phyloP scores from a whole-genome alignment of 78 protist species.

The Dictyostelium purpureum region DNA sequence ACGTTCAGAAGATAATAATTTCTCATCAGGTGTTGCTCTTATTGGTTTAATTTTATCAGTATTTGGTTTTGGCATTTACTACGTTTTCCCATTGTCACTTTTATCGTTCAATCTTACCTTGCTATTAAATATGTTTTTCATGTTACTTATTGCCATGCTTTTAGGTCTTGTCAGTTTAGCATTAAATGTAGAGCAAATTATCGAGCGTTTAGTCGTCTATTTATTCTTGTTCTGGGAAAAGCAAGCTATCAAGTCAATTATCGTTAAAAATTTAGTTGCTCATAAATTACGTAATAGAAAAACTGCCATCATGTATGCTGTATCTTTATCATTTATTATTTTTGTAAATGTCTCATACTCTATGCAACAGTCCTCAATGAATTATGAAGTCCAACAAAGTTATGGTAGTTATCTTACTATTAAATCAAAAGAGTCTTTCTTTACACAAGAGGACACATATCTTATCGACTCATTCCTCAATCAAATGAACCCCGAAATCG shows the following conservation, averaged over 20 bases:
- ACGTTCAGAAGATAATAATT: slow-evolving; percentile 59
- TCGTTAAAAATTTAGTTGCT: slow-evolving; percentile 92
- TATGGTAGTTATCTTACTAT: slow-evolving; percentile 32
- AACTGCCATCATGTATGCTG: slow-evolving; percentile 94
- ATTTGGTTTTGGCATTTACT: slow-evolving; percentile 90
- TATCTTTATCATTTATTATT: slow-evolving; percentile 90
- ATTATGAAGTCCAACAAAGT: slow-evolving; percentile 50
- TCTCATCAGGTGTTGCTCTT: slow-evolving; percentile 58
- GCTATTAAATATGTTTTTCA: slow-evolving; percentile 91
- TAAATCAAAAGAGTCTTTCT: neutral
- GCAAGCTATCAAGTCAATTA: slow-evolving; percentile 65
- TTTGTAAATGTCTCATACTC: slow-evolving; percentile 87
- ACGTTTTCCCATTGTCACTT: slow-evolving; percentile 90
- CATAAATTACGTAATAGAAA: slow-evolving; percentile 95
- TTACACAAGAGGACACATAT: neutral
- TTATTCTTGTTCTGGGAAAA: slow-evolving; percentile 89
- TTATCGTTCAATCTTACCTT: slow-evolving; percentile 85
- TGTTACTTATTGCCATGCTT: slow-evolving; percentile 89
- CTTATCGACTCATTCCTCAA: neutral
- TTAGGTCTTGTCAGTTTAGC: slow-evolving; percentile 87
- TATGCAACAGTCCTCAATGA: slow-evolving; percentile 73
- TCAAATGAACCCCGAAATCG: neutral
- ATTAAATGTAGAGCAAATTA: slow-evolving; percentile 78
- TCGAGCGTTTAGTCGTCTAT: slow-evolving; percentile 72
- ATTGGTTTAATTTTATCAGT: slow-evolving; percentile 79